Evolutionary conservation across 2,329 filamentous ascomycete species (phyloP).

Genomic region (Diplodia corticola): DNA sequence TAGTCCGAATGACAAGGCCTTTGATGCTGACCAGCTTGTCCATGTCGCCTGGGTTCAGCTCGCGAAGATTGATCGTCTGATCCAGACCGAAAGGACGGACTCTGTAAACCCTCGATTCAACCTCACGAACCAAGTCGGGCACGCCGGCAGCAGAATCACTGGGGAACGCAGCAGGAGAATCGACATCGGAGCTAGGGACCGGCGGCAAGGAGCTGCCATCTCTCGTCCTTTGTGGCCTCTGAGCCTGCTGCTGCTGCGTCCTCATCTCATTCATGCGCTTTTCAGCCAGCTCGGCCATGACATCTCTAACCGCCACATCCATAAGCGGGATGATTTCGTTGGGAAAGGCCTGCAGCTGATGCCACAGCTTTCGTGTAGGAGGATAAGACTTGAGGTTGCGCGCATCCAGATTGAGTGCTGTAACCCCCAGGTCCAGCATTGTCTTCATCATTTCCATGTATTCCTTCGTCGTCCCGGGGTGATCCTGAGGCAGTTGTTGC

Average conservation of each 20-base stretch:
- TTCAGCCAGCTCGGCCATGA: conserved; percentile 86
- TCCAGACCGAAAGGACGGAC: conserved; percentile 89
- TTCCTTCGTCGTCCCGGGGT: conserved; percentile 74
- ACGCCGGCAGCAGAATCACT: conserved; percentile 48
- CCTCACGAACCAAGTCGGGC: conserved; percentile 73
- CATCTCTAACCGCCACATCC: conserved; percentile 91
- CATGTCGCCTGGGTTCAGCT: conserved; percentile 93
- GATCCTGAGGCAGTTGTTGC: conserved; percentile 65
- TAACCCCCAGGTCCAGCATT: conserved; percentile 84
- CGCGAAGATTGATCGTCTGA: conserved; percentile 83
- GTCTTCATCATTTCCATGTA: conserved; percentile 84
- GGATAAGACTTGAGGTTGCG: conserved; percentile 91
- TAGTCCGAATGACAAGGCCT: conserved; percentile 91
- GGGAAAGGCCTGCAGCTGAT: conserved; percentile 90
- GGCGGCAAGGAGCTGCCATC: conserved; percentile 71
- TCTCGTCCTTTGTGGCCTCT: conserved; percentile 43
- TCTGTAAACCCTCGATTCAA: conserved; percentile 77
- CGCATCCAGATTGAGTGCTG: conserved; percentile 83
- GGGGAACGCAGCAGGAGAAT: conserved; percentile 38
- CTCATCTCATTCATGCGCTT: conserved; percentile 73
- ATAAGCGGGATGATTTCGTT: conserved; percentile 96
- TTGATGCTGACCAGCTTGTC: conserved; percentile 95
- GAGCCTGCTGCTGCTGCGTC: conserved; percentile 53
- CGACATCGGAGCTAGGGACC: conserved; percentile 76
- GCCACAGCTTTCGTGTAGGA: conserved; percentile 88